Percentiles rank a stretch among this genome's conserved stretches.
Conservation (phyloP, 257 asterid genomes). For the Fraxinus excelsior region DNA sequence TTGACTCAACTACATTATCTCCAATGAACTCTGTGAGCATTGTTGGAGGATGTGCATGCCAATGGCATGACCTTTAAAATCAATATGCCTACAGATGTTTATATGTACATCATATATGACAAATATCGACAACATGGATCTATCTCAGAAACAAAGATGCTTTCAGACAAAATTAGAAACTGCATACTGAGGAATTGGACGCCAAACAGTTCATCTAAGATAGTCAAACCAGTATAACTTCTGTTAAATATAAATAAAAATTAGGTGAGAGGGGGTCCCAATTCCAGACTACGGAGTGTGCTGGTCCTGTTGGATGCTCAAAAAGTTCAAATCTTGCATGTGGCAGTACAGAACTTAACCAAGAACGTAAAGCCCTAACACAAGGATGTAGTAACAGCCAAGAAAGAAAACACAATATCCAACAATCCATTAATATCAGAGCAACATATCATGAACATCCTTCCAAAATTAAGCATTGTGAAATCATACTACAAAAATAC, state of each 20-base stretch:
- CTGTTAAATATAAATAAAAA: background rate
- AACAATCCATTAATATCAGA: conserved; percentile 9
- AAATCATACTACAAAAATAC: background rate
- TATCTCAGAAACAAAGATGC: conserved; percentile 5
- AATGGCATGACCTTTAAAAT: background rate
- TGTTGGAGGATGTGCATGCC: background rate
- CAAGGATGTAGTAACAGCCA: background rate
- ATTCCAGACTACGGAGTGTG: background rate
- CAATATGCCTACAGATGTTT: background rate
- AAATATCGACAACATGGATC: conserved; percentile 11
- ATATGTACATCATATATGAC: background rate
- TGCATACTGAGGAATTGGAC: background rate
- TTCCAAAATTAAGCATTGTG: background rate
- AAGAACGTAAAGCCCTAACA: conserved; percentile 3
- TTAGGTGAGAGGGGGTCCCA: background rate
- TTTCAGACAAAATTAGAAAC: background rate
- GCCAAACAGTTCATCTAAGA: background rate
- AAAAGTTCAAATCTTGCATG: conserved; percentile 13
- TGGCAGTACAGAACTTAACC: background rate
- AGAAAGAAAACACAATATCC: conserved; percentile 6
- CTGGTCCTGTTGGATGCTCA: background rate
- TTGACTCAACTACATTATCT: conserved; percentile 12
- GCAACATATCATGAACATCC: conserved; percentile 17
- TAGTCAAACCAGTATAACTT: background rate
- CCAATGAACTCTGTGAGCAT: background rate